A percentile compares a stretch with the other conserved stretches of the same genome.
Conservation (phyloP, 179 eudicot genomes). For the Gypsophila paniculata region DNA sequence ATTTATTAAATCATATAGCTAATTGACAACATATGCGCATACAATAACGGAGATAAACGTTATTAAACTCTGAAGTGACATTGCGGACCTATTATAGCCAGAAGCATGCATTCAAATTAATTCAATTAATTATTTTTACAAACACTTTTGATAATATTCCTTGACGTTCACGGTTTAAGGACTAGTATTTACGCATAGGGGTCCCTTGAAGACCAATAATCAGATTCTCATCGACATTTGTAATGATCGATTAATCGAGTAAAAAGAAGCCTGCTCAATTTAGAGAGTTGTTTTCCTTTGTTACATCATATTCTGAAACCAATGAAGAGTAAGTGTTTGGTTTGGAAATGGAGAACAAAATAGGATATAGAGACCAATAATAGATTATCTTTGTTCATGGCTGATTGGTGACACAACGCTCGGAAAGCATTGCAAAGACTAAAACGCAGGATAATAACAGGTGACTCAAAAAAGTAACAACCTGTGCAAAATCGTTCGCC, state of each 20-base stretch:
- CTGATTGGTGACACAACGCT: neutral
- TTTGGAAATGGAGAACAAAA: neutral
- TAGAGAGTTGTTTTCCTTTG: neutral
- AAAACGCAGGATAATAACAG: neutral
- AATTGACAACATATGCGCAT: no score
- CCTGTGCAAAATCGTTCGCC: slow-evolving; percentile 98
- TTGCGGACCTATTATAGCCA: no score
- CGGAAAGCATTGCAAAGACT: slow-evolving; percentile 4
- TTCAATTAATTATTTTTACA: no score
- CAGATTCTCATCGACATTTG: neutral
- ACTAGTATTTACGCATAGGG: no score
- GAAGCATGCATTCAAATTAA: no score
- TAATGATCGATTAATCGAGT: neutral
- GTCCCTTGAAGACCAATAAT: neutral
- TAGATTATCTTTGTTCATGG: neutral
- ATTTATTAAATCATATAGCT: no score
- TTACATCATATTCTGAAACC: neutral
- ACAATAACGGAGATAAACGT: no score
- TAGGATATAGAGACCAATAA: neutral
- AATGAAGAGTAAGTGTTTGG: neutral
- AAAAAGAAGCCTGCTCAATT: no score
- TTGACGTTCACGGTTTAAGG: no score
- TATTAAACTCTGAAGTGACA: no score
- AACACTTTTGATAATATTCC: no score
- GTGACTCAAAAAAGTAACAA: slow-evolving; percentile 21